Evolutionary conservation across 179 eudicot genomes (phyloP).

Genomic region (Silene coronaria): DNA sequence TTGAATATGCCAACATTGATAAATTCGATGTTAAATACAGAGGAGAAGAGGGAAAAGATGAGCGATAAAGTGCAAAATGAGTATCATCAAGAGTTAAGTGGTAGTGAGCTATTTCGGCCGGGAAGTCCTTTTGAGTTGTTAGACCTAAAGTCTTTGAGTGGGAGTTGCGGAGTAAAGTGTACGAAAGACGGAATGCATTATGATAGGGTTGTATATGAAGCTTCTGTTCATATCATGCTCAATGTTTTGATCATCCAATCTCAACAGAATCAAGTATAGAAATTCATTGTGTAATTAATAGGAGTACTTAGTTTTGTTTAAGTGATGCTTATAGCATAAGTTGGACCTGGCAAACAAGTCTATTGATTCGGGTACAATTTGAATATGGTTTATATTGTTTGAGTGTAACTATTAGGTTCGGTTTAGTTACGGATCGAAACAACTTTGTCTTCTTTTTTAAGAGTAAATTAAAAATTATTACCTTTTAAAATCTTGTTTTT

Average conservation of each 20-base stretch:
- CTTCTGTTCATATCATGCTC: constrained; percentile 70
- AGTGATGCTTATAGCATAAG: too few relatives aligned
- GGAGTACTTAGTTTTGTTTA: too few relatives aligned
- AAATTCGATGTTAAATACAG: constrained; percentile 68
- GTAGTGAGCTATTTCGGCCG: constrained; percentile 56
- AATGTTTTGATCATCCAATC: constrained; percentile 87
- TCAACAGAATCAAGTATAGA: constrained; percentile 62
- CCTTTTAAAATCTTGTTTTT: too few relatives aligned
- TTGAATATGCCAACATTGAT: constrained; percentile 72
- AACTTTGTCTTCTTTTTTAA: too few relatives aligned
- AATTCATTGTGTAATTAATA: too few relatives aligned
- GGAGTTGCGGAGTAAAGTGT: constrained; percentile 62
- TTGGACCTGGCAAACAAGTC: too few relatives aligned
- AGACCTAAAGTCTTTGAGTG: constrained; percentile 53
- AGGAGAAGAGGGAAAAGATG: constrained; percentile 75
- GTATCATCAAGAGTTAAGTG: constrained; percentile 42
- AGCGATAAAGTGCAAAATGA: constrained; percentile 31
- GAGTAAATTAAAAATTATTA: too few relatives aligned
- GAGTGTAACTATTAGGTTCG: too few relatives aligned
- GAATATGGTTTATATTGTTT: too few relatives aligned
- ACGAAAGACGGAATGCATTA: constrained; percentile 91
- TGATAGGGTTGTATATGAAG: constrained; percentile 60
- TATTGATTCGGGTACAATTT: too few relatives aligned
- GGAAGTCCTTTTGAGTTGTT: constrained; percentile 60
- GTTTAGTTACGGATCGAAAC: too few relatives aligned